A percentile compares a stretch with the other conserved stretches of the same genome.
phyloP scores from a whole-genome alignment of 345 rosid species.

The Passiflora organensis region DNA sequence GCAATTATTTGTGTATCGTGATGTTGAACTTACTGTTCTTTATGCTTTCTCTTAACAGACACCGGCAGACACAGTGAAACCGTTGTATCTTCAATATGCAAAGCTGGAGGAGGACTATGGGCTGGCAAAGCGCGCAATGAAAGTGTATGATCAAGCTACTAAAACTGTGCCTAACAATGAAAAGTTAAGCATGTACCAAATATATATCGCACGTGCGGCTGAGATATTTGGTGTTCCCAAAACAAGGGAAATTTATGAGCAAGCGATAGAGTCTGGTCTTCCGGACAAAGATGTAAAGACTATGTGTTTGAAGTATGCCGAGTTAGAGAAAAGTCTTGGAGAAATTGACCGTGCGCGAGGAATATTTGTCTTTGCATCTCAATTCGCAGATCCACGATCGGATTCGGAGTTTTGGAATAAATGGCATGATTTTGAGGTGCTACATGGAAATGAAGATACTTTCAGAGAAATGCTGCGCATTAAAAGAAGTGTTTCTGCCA shows the following conservation, averaged over 20 bases:
- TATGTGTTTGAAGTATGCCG: constrained; percentile 87
- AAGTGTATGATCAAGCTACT: constrained; percentile 87
- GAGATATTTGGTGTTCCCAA: constrained; percentile 93
- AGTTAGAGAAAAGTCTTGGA: constrained; percentile 86
- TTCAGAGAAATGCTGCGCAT: constrained; percentile 91
- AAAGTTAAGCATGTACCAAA: constrained; percentile 84
- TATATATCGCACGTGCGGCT: constrained; percentile 88
- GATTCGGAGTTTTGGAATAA: constrained; percentile 84
- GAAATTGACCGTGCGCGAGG: constrained; percentile 89
- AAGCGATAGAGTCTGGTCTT: constrained; percentile 91
- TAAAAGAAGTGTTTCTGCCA: constrained; percentile 86
- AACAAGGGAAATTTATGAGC: constrained; percentile 93
- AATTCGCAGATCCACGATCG: constrained; percentile 86
- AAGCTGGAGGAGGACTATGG: constrained; percentile 96
- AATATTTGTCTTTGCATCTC: constrained; percentile 77
- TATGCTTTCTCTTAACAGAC: constrained; percentile 43
- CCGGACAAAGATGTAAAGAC: constrained; percentile 92
- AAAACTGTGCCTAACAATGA: constrained; percentile 82
- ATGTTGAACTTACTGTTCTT: constrained; percentile 10
- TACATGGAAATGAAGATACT: constrained; percentile 94
- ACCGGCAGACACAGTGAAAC: constrained; percentile 85
- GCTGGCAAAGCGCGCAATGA: constrained; percentile 94
- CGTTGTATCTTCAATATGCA: constrained; percentile 88
- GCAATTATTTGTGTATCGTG: neutral
- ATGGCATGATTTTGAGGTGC: constrained; percentile 95